Evolutionary conservation across 108 stramenopile genomes (phyloP), one percentile per base, ranked within the genome.

Genomic region (Conticribra guillardii): DNA sequence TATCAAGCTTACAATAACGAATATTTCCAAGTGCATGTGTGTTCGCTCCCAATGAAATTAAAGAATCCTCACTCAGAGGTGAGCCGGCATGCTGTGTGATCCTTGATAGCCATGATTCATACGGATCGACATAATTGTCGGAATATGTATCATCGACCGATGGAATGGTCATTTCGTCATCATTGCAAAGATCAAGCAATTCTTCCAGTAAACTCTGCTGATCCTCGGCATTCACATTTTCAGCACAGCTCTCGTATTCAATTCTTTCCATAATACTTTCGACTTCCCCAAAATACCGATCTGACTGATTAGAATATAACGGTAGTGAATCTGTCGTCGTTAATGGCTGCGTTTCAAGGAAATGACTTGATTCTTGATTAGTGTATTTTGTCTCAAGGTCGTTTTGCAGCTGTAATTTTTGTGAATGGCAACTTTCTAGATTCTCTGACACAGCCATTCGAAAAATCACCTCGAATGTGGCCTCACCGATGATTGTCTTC

Each of bases 91-190:
- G 26, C 1, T 54, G 52, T 5, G 55, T 48, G 31, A 79, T 60
- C 1, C 64, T 32, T 27, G 77, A 71, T 37, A 79, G 64, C 78
- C 71, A 79, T 28, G 46, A 18, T 1, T 77, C 76, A 55, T 61
- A 67, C 1, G 69, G 76, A 70, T 77, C 76, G 15, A 64, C 11
- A 31, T 37, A 54, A 17, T 64, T 48, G 11, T 49, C 26, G 14
- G 30, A n/a, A 15, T 60, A 51, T 9, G 31, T 32, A 4, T 52
- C 49, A 23, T 66, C 69, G 18, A 71, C 44, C 2, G 69, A 70
- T 17, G 76, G 76, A 17, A 78, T 59, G 16, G 78, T 79, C 78
- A 79, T n/a, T n/a, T n/a, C 60, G 34, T 79, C 78, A 57, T 79
- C 78, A 9, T 49, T 37, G 41, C 78, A 79, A 32, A 79, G 65